Percentiles rank a stretch among this genome's conserved stretches.
phyloP scores from a whole-genome alignment of 768 basidiomycete species.

The Suillus cothurnatus region DNA sequence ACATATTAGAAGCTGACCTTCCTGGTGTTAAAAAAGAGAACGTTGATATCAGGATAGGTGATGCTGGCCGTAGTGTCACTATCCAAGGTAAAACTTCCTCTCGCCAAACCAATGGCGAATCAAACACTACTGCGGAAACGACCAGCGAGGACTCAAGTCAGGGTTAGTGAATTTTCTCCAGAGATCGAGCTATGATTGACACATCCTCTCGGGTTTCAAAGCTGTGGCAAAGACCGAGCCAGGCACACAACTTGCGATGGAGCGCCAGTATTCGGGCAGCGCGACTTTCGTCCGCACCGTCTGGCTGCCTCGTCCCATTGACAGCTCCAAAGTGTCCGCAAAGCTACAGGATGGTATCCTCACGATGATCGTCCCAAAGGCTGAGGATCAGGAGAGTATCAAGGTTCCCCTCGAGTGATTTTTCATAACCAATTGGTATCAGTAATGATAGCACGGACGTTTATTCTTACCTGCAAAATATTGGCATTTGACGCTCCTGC shows the following conservation, averaged over 20 bases:
- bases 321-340: constrained; percentile 58
- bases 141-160: constrained; percentile 16
- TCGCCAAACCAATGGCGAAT: constrained; percentile 18
- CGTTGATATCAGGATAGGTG: constrained; percentile 68
- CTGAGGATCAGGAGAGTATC: constrained; percentile 57
- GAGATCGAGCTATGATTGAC: not conserved
- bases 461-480: too few species aligned
- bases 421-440: not conserved
- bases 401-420: constrained; percentile 43
- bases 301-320: constrained; percentile 67
- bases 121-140: constrained; percentile 22
- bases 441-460: not conserved
- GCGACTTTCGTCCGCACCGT: constrained; percentile 68
- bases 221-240: constrained; percentile 20
- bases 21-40: constrained; percentile 82
- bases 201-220: constrained; percentile 13
- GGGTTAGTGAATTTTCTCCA: constrained; percentile 32
- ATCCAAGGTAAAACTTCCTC: constrained; percentile 64
- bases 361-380: constrained; percentile 60
- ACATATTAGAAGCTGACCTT: constrained; percentile 74
- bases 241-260: constrained; percentile 50
- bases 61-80: constrained; percentile 68
- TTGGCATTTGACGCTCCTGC: too few species aligned
- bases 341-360: constrained; percentile 72
- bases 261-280: constrained; percentile 60